Base-by-base conservation (phyloP, 2,329 filamentous ascomycete species). In the Pseudohalonectria lignicola region DNA sequence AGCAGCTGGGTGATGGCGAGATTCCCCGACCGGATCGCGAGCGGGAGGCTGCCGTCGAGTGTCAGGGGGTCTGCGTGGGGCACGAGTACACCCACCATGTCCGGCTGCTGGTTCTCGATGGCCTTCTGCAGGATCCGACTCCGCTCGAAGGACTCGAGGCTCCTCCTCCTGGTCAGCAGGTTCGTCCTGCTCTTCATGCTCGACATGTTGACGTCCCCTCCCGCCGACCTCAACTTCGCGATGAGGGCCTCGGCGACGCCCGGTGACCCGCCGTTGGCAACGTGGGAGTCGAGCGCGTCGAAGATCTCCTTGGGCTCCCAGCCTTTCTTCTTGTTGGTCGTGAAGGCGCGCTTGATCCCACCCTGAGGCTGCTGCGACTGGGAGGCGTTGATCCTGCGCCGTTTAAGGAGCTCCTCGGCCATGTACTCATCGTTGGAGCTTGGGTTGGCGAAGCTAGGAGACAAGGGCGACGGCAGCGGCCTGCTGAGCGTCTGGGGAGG, bases 181-280 rank as follows among this genome's bases (percentile, higher is more conserved):
- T 62, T 60, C 2, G 63, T 60, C 37, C 67, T 70, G 40, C 61
- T 64, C 47, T 67, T 71, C 38, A 63, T 59, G 31, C 53, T 56
- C 23, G 60, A 51, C 12, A 68, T 60, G 38, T 70, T 67, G 12
- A 76, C 49, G 37, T 74, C 67, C 4, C 71, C 66, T 12, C 73
- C 73, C 2, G 60, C 63, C 1, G 58, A 52, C 26, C 61, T 57
- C 25, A 77, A 53, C 51, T 68, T 71, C 4, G 53, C 56, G 21
- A 76, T 63, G 18, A 77, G 59, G 1, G 67, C 68, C 47, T 76
- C 69, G n/a, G 69, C 72, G 4, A 76, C 65, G 8, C 67, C 72
- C 0, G 72, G 63, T 1, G 69, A 63, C 11, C 71, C 71, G 13
- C 53, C 55, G 34, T 63, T 67, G 26, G 59, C 53, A 40, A 76